Conservation (phyloP, 1,139 yeast species). For the Blastobotrys proliferans region DNA sequence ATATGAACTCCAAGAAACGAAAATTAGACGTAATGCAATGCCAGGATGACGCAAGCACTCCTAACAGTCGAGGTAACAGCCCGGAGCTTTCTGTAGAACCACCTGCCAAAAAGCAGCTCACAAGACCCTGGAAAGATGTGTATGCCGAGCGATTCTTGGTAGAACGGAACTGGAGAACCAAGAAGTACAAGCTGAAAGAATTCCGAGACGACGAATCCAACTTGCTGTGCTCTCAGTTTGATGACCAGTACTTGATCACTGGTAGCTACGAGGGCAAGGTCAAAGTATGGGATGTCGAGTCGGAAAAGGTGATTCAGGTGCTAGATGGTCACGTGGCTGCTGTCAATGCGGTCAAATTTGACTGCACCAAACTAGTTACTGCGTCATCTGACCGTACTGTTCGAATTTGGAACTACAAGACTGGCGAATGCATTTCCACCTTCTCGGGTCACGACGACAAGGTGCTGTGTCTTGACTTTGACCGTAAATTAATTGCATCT, state of each 20-base stretch:
- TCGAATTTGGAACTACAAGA: constrained; percentile 91
- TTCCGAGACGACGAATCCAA: constrained; percentile 76
- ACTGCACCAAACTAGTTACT: constrained; percentile 81
- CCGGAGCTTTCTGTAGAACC: not conserved
- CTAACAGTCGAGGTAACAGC: not conserved
- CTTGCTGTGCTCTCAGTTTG: constrained; percentile 78
- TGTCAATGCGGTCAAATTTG: constrained; percentile 78
- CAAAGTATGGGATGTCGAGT: constrained; percentile 82
- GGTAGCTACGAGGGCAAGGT: constrained; percentile 90
- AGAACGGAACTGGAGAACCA: constrained; percentile 93
- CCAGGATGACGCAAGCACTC: not conserved
- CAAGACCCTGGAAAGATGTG: constrained; percentile 93
- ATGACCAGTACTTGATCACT: constrained; percentile 71
- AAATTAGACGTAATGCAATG: constrained; percentile 11
- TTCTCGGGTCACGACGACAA: constrained; percentile 89
- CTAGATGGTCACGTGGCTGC: constrained; percentile 82
- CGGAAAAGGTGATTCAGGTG: constrained; percentile 73
- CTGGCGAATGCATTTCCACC: constrained; percentile 91
- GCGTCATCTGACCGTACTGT: constrained; percentile 91
- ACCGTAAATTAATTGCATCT: constrained; percentile 77
- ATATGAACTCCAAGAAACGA: constrained; percentile 14
- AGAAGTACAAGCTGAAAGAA: constrained; percentile 57
- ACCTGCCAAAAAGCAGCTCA: constrained; percentile 27
- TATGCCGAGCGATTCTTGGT: constrained; percentile 86
- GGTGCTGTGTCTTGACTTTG: constrained; percentile 76